Conservation (phyloP, 148 eudicot species). For the Nepenthes gracilis region DNA sequence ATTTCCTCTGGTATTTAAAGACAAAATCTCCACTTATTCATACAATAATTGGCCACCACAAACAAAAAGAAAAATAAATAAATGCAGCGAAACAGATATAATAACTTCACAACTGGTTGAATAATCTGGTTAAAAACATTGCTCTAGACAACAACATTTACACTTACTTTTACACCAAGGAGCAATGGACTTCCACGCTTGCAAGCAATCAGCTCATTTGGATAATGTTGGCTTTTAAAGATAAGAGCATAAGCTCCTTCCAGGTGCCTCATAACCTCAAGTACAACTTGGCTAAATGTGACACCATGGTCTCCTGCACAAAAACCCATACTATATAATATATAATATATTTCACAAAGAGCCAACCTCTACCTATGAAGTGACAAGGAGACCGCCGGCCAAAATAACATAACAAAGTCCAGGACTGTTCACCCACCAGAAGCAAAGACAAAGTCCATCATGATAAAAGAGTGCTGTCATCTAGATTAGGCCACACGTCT, state of each 20-base stretch:
- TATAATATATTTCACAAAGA: background rate
- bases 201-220: slow-evolving; percentile 96
- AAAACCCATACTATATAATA: background rate
- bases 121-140: background rate
- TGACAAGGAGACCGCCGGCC: too few relatives aligned
- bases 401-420: background rate
- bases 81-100: too few relatives aligned
- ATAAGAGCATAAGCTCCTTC: slow-evolving; percentile 99
- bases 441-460: background rate
- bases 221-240: slow-evolving; percentile 90
- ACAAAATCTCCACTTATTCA: too few relatives aligned
- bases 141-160: background rate
- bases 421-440: background rate
- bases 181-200: slow-evolving; percentile 98
- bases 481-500: too few relatives aligned
- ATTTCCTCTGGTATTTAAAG: too few relatives aligned
- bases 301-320: slow-evolving; percentile 62
- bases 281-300: slow-evolving; percentile 85
- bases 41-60: too few relatives aligned
- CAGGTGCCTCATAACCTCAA: slow-evolving; percentile 98
- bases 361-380: too few relatives aligned
- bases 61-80: too few relatives aligned
- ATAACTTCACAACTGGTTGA: too few relatives aligned
- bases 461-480: too few relatives aligned
- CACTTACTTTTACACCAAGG: slow-evolving; percentile 90